These are phyloP conservation scores for Rhynchosporium graminicola DNA, from an alignment of 2,329 filamentous ascomycete genomes.

Conservation along the genomic window DNA sequence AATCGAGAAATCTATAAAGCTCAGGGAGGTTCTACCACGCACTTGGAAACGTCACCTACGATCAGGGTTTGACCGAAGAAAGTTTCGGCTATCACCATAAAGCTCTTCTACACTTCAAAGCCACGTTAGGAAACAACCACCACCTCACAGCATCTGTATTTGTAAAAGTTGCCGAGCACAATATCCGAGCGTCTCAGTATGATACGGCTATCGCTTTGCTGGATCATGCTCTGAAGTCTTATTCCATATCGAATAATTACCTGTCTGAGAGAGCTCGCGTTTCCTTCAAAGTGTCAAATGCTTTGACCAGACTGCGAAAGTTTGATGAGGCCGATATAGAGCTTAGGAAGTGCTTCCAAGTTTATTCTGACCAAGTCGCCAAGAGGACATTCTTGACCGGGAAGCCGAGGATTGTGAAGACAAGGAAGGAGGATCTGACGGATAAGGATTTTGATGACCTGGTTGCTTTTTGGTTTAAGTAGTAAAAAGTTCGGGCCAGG, in stretches of 20 bases:
- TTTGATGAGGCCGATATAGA: background rate
- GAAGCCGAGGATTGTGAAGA: background rate
- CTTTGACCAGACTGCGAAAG: background rate
- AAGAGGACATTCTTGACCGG: background rate
- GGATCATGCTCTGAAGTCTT: background rate
- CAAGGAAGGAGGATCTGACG: background rate
- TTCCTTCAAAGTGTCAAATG: background rate
- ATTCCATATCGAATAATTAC: background rate
- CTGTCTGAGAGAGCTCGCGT: background rate
- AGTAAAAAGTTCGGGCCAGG: background rate
- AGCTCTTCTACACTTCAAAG: slow-evolving; percentile 32
- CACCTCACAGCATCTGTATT: slow-evolving; percentile 33
- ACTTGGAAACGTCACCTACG: slow-evolving; percentile 24
- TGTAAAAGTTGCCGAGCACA: slow-evolving; percentile 37
- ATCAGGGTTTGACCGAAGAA: slow-evolving; percentile 25
- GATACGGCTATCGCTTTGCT: slow-evolving; percentile 12
- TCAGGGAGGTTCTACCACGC: slow-evolving; percentile 20
- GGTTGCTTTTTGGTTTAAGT: slow-evolving; percentile 4
- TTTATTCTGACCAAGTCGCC: background rate
- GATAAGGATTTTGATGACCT: slow-evolving; percentile 4
- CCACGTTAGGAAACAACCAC: slow-evolving; percentile 34
- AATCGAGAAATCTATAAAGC: background rate
- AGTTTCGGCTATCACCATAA: slow-evolving; percentile 33
- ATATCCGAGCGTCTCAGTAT: slow-evolving; percentile 24
- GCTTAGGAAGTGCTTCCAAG: background rate